Conservation (phyloP, 179 eudicot species). For the Camellia oleifera region DNA sequence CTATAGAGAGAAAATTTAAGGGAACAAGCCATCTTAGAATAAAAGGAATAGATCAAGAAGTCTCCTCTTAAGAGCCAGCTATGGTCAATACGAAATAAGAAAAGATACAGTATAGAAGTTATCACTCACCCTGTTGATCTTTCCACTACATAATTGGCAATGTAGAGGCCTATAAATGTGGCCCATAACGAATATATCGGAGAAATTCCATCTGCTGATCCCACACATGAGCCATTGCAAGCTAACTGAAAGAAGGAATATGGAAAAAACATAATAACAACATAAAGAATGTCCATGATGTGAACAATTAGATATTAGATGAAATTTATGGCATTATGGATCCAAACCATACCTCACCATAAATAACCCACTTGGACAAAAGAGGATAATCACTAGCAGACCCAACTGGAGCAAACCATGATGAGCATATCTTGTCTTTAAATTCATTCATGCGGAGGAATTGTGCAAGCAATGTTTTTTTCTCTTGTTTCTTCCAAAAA, state of each 20-base stretch:
- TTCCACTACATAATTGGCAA: conserved; percentile 94
- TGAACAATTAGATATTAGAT: background rate
- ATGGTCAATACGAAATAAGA: too few species aligned
- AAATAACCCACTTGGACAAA: conserved; percentile 96
- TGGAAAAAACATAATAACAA: conserved; percentile 15
- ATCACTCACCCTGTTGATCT: conserved; percentile 91
- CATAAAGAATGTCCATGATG: conserved; percentile 11
- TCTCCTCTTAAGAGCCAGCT: background rate
- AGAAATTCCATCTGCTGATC: conserved; percentile 88
- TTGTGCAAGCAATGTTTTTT: conserved; percentile 75
- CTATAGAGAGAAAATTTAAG: background rate
- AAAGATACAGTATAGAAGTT: background rate
- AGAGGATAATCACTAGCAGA: conserved; percentile 99
- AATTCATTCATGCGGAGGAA: conserved; percentile 79
- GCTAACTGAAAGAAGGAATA: conserved; percentile 53
- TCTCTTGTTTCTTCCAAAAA: conserved; percentile 75
- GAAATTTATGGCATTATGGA: background rate
- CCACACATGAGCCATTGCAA: conserved; percentile 84
- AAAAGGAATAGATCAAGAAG: background rate
- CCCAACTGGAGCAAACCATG: conserved; percentile 99
- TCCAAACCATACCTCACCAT: conserved; percentile 77
- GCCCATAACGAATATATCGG: conserved; percentile 99
- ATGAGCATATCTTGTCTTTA: conserved; percentile 87
- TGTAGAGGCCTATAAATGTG: conserved; percentile 96
- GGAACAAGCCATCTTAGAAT: background rate